Conservation (phyloP, 345 rosid genomes). For the Salix koriyanagi region DNA sequence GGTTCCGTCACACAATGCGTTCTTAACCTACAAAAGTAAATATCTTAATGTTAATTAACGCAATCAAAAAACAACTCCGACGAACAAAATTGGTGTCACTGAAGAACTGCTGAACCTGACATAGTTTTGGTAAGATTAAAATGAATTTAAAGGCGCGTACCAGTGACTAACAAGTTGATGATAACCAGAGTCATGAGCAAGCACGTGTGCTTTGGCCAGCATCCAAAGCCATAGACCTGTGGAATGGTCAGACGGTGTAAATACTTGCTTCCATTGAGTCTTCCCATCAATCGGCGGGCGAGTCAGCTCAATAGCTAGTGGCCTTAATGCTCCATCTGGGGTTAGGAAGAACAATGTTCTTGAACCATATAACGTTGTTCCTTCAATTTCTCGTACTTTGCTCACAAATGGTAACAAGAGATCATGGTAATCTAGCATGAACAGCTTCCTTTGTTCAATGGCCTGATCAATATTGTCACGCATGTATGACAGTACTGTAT, state of each 20-base stretch:
- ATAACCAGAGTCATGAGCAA: slow-evolving; percentile 28
- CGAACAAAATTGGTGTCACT: not conserved
- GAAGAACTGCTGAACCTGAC: not conserved
- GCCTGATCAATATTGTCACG: slow-evolving; percentile 3
- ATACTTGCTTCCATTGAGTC: slow-evolving; percentile 25
- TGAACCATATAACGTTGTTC: slow-evolving; percentile 16
- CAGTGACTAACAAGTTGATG: slow-evolving; percentile 40
- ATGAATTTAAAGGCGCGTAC: not conserved
- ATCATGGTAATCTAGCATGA: slow-evolving; percentile 32
- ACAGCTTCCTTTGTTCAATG: slow-evolving; percentile 15
- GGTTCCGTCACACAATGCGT: slow-evolving; percentile 75
- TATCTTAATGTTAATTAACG: no score
- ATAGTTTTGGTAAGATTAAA: no score
- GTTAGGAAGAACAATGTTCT: slow-evolving; percentile 27
- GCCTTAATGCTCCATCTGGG: slow-evolving; percentile 18
- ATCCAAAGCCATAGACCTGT: slow-evolving; percentile 20
- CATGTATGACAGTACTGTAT: not conserved
- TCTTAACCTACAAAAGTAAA: slow-evolving; percentile 40
- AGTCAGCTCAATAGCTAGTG: slow-evolving; percentile 26
- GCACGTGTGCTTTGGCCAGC: slow-evolving; percentile 36
- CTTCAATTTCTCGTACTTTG: slow-evolving; percentile 11
- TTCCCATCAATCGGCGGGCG: slow-evolving; percentile 7
- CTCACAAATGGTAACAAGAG: slow-evolving; percentile 16
- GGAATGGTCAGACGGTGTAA: slow-evolving; percentile 18
- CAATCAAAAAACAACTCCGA: not conserved